Percentiles rank a stretch among this genome's conserved stretches.
Conservation (phyloP, 1,284 basidiomycete species). For the Singerocomus rubriflavus region DNA sequence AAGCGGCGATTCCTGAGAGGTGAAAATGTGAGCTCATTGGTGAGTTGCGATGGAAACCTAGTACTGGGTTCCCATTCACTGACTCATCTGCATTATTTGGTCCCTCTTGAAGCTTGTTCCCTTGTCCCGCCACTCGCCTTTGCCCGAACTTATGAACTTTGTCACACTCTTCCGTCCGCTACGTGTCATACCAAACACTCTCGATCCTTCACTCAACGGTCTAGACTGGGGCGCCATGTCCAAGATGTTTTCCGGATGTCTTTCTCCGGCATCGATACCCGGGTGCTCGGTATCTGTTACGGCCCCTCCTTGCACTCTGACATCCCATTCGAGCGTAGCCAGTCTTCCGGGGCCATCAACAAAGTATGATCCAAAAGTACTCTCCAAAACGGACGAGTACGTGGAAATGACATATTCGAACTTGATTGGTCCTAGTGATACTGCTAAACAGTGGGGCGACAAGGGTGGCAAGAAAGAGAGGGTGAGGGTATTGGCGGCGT, state of each 20-base stretch:
- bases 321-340: conserved; percentile 10
- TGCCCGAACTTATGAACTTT: conserved; percentile 80
- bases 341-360: conserved; percentile 14
- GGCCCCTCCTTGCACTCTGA: conserved; percentile 25
- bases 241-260: conserved; percentile 58
- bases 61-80: neutral
- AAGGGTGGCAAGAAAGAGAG: conserved; percentile 43
- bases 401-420: conserved; percentile 57
- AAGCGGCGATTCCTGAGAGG: conserved; percentile 37
- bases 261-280: conserved; percentile 31
- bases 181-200: conserved; percentile 75
- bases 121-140: conserved; percentile 78
- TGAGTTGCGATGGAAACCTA: conserved; percentile 33
- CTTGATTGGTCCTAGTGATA: conserved; percentile 49
- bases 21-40: conserved; percentile 54
- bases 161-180: conserved; percentile 77
- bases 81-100: neutral
- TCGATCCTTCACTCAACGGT: conserved; percentile 57
- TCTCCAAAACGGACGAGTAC: conserved; percentile 12
- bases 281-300: conserved; percentile 13
- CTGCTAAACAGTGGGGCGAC: conserved; percentile 53
- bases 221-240: conserved; percentile 72
- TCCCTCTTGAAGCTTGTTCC: conserved; percentile 64
- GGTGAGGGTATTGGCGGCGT: conserved; percentile 42
- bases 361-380: neutral